These are phyloP conservation scores for Entomophthora muscae DNA, from an alignment of 371 early-diverging fungal species.

Conservation along the genomic window DNA sequence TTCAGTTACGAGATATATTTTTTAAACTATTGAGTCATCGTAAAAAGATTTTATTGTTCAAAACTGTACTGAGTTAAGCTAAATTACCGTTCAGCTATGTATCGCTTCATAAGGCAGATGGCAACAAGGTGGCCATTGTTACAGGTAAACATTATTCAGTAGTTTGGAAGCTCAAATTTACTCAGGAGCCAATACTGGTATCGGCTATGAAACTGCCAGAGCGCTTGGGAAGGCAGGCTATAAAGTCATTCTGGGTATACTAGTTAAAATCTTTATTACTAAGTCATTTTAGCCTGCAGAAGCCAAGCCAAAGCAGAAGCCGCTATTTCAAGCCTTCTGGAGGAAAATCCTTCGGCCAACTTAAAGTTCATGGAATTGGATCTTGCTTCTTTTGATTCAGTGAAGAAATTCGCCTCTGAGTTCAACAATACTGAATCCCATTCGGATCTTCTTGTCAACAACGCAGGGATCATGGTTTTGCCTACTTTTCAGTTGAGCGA, in stretches of 20 bases:
- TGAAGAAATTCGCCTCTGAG: not conserved
- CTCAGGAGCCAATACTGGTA: slow-evolving; percentile 8
- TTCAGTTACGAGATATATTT: no score
- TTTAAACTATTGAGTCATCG: no score
- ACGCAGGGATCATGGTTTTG: slow-evolving; percentile 5
- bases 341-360: slow-evolving; percentile 16
- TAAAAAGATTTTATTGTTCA: no score
- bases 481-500: slow-evolving; percentile 1
- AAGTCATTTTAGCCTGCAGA: slow-evolving; percentile 8
- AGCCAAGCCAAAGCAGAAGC: slow-evolving; percentile 13
- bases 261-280: not conserved
- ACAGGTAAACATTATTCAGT: slow-evolving; percentile 5
- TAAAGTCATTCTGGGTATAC: slow-evolving; percentile 7
- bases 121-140: slow-evolving; percentile 4
- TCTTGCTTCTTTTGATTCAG: slow-evolving; percentile 9
- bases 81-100: not conserved
- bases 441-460: slow-evolving; percentile 2
- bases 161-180: not conserved
- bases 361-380: slow-evolving; percentile 13
- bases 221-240: not conserved
- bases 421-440: not conserved
- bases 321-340: slow-evolving; percentile 6
- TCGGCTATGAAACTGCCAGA: slow-evolving; percentile 4
- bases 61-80: no score
- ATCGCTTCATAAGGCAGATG: not conserved